Conservation (phyloP, 805 yeast species). For the Sugiyamaella valdiviana region DNA sequence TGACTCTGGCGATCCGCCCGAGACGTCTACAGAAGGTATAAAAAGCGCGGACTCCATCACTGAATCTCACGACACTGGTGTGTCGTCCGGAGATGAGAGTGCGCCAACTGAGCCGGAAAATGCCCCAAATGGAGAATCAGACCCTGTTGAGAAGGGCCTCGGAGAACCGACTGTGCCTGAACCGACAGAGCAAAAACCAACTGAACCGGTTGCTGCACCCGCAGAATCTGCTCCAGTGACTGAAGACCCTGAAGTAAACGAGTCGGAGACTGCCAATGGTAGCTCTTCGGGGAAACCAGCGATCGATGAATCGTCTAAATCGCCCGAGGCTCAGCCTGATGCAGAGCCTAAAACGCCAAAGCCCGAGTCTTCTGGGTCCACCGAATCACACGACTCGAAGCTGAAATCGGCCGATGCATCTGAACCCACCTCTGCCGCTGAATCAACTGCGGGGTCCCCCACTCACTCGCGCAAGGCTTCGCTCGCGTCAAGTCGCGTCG, state of each 20-base stretch:
- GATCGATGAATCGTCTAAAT: not conserved
- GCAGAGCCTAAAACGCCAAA: not conserved
- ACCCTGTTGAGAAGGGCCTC: not conserved
- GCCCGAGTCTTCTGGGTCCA: conserved; percentile 1
- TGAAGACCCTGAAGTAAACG: not conserved
- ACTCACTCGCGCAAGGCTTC: not conserved
- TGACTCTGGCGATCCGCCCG: not conserved
- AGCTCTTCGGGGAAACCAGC: not conserved
- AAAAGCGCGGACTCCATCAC: too few species aligned
- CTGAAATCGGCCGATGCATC: not conserved
- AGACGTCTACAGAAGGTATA: not conserved
- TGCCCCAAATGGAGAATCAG: not conserved
- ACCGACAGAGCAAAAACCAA: not conserved
- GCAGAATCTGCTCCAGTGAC: not conserved
- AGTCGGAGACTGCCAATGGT: not conserved
- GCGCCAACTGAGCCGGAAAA: not conserved
- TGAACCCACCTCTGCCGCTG: not conserved
- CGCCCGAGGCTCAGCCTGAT: not conserved
- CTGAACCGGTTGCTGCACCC: not conserved
- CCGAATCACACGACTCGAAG: conserved; percentile 4
- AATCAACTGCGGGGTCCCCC: not conserved
- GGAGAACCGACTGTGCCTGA: not conserved
- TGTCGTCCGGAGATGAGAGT: too few species aligned
- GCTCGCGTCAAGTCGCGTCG: not conserved
- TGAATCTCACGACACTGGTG: too few species aligned